Evolutionary conservation across 176 grass and related monocot species (phyloP).

Genomic region (Secale cereale): DNA sequence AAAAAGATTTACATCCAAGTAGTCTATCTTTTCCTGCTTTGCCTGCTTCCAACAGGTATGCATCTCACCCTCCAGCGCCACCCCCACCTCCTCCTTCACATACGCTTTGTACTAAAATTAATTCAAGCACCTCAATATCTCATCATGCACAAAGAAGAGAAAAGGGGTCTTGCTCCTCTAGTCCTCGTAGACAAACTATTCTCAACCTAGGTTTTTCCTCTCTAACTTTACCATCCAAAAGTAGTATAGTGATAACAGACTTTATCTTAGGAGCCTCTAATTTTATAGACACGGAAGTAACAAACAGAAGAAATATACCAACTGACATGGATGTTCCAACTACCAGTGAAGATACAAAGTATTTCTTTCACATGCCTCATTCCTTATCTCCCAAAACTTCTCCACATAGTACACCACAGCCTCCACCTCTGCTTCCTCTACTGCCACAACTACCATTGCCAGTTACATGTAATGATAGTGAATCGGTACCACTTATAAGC

Average conservation of each 20-base stretch:
- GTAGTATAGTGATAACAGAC: conserved; percentile 21
- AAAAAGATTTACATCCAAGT: conserved; percentile 19
- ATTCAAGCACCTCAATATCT: conserved; percentile 12
- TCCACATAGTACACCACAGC: conserved; percentile 12
- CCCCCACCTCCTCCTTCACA: conserved; percentile 1
- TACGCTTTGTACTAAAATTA: conserved; percentile 7
- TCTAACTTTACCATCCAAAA: conserved; percentile 18
- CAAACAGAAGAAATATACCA: conserved; percentile 15
- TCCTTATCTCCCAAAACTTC: conserved; percentile 23
- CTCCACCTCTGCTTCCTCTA: conserved; percentile 1
- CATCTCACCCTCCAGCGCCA: conserved; percentile 9
- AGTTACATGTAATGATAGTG: conserved; percentile 16
- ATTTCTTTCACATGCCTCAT: conserved; percentile 1
- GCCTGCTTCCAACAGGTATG: conserved; percentile 9
- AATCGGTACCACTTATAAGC: background rate
- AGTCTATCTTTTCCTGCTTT: conserved; percentile 21
- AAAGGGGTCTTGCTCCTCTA: conserved; percentile 19
- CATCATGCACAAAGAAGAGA: conserved; percentile 20
- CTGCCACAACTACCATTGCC: background rate
- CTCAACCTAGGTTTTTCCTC: conserved; percentile 6
- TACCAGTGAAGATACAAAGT: conserved; percentile 26
- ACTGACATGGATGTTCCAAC: background rate
- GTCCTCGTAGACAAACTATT: conserved; percentile 30
- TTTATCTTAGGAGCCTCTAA: background rate
- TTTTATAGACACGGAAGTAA: conserved; percentile 25